These are phyloP conservation scores for Vitis hybrid DNA, from an alignment of 177 flowering plant species.

Conservation along the genomic window DNA sequence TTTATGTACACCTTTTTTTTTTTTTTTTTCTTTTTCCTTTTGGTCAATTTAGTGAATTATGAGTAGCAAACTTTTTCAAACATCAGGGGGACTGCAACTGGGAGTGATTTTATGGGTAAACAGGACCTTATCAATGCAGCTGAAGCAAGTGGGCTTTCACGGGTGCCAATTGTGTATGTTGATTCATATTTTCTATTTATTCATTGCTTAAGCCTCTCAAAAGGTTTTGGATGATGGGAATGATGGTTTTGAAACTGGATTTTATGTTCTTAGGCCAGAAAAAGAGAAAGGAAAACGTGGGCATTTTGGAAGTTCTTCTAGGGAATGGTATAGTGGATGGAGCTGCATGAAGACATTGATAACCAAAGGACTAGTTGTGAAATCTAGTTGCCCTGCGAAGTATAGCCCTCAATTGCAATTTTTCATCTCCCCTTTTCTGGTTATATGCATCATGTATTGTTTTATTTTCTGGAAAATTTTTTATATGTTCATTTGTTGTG, in stretches of 20 bases:
- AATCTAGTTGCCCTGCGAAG: constrained; percentile 91
- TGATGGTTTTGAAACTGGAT: constrained; percentile 2
- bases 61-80: neutral
- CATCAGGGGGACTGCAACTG: constrained; percentile 56
- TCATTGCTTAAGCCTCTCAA: neutral
- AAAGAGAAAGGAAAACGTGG: constrained; percentile 65
- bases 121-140: constrained; percentile 93
- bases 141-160: constrained; percentile 92
- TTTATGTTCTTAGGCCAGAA: constrained; percentile 57
- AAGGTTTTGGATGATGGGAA: neutral
- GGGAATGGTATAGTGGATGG: constrained; percentile 97
- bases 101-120: constrained; percentile 71
- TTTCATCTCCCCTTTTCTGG: neutral
- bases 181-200: neutral
- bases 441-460: neutral
- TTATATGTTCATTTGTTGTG: too few relatives aligned
- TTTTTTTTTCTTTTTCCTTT: neutral
- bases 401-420: constrained; percentile 25
- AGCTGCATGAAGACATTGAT: constrained; percentile 79
- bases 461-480: too few relatives aligned
- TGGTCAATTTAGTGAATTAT: neutral
- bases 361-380: constrained; percentile 72
- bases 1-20: neutral
- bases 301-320: constrained; percentile 64
- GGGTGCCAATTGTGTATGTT: constrained; percentile 71